Conservation (phyloP, 2,329 filamentous ascomycete genomes). For the Septoria petroselini region DNA sequence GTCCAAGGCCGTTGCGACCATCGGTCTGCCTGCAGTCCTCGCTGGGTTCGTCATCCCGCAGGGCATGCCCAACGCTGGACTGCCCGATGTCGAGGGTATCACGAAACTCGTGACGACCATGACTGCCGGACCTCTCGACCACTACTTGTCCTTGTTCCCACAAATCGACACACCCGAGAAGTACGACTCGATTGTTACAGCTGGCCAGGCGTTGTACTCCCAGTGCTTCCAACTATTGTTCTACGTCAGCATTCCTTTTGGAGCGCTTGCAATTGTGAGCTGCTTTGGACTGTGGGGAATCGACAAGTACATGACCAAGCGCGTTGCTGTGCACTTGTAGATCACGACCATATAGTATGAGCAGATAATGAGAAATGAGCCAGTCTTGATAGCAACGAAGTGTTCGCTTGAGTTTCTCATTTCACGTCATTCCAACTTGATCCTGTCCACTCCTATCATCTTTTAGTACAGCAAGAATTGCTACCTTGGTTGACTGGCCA, state of each 20-base stretch:
- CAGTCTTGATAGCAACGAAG: not conserved
- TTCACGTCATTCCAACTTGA: too few relatives aligned
- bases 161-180: conserved; percentile 18
- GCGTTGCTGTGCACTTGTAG: conserved; percentile 19
- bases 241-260: conserved; percentile 24
- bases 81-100: conserved; percentile 11
- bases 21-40: conserved; percentile 19
- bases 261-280: conserved; percentile 18
- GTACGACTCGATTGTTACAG: conserved; percentile 11
- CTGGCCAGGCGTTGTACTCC: conserved; percentile 25
- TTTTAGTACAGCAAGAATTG: not conserved
- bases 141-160: conserved; percentile 21
- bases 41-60: conserved; percentile 9
- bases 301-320: conserved; percentile 22
- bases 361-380: not conserved
- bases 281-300: conserved; percentile 23
- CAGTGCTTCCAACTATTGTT: conserved; percentile 25
- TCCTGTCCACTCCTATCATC: too few relatives aligned
- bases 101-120: conserved; percentile 16
- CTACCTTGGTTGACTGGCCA: too few relatives aligned
- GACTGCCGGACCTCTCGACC: conserved; percentile 20
- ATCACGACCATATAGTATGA: not conserved
- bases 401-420: too few relatives aligned
- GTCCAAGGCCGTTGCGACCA: conserved; percentile 47
- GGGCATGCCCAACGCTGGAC: too few relatives aligned